Base-by-base conservation (phyloP, 1,139 yeast species). In the Torulaspora globosa region DNA sequence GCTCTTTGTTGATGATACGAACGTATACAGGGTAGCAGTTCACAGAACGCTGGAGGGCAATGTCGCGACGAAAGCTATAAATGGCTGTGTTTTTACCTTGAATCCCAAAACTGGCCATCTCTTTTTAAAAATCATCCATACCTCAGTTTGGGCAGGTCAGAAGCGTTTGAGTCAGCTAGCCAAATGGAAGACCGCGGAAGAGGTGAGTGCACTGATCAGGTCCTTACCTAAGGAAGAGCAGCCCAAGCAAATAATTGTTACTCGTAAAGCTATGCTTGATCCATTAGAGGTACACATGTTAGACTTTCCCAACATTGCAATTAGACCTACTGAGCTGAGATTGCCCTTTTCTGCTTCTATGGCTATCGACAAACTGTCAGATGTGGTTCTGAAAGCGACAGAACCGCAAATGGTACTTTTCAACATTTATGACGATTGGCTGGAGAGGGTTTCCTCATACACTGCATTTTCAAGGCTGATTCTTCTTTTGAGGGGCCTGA, bases 131-230 rank as follows among this genome's bases (percentile, higher is more conserved):
- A 79, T 92, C 44, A 88, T 94, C 50, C 98, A 92, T 60, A 88
- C 95, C 0, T 85, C 95, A 6, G 96, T 89, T 1, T 94, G 97
- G 95, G 84, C 96, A 1, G 99, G 99, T 12, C 97, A 94, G 65
- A 90, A 89, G 60, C 84, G 97, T 58, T 73, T 92, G 55, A 87
- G 95, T 24, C 97, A 92, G 63, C 71, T 94, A 52, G 94, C 97
- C 0, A 92, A 92, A 63, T 94, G 98, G 98, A 92, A 92, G 65
- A 84, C 97, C 1, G 98, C 98, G 0, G 99, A 94, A 67, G 98
- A 92, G 68, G 95, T 89, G 21, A 92, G 96, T 9, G 96, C 96
- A 0, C 71, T 92, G 53, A 77, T 92, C 21, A 75, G 97, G 40
- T 87, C 97, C 0, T 69, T 92, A 48, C 97, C 97, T 0, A 76